phyloP scores from a whole-genome alignment of 345 rosid species.

The Moringa oleifera region DNA sequence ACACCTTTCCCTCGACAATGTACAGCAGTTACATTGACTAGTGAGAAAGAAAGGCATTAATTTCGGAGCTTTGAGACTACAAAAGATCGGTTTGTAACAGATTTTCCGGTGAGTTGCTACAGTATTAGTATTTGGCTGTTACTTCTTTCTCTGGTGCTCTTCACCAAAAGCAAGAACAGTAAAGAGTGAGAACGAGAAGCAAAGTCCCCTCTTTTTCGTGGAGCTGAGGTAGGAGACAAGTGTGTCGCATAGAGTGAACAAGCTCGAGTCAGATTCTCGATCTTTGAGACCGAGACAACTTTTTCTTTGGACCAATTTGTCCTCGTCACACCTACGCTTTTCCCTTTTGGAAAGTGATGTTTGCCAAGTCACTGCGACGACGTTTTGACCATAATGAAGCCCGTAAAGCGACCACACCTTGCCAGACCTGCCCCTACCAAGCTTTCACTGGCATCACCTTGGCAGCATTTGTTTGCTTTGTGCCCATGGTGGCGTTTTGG shows the following conservation, averaged over 20 bases:
- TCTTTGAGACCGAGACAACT: slow-evolving; percentile 15
- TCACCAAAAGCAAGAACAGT: background rate
- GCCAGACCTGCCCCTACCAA: background rate
- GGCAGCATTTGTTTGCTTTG: background rate
- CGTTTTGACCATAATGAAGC: background rate
- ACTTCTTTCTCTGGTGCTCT: background rate
- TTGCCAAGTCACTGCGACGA: background rate
- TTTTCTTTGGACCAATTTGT: slow-evolving; percentile 24
- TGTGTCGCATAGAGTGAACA: slow-evolving; percentile 19
- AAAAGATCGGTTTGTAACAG: too few species aligned
- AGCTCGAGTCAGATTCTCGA: slow-evolving; percentile 36
- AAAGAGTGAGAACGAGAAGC: slow-evolving; percentile 13
- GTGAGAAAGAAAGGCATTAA: background rate
- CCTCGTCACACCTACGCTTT: slow-evolving; percentile 7
- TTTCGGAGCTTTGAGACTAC: background rate
- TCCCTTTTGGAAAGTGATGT: background rate
- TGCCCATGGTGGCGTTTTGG: background rate
- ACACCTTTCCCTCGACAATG: background rate
- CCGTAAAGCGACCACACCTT: background rate
- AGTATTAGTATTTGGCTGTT: slow-evolving; percentile 13
- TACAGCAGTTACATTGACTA: background rate
- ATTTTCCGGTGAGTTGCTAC: background rate
- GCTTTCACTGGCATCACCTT: too few species aligned
- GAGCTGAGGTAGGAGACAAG: slow-evolving; percentile 24
- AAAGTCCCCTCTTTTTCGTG: slow-evolving; percentile 1